Evolutionary conservation across 768 basidiomycete genomes (phyloP), one percentile per base, ranked within the genome.

Genomic region (Russula earlei): DNA sequence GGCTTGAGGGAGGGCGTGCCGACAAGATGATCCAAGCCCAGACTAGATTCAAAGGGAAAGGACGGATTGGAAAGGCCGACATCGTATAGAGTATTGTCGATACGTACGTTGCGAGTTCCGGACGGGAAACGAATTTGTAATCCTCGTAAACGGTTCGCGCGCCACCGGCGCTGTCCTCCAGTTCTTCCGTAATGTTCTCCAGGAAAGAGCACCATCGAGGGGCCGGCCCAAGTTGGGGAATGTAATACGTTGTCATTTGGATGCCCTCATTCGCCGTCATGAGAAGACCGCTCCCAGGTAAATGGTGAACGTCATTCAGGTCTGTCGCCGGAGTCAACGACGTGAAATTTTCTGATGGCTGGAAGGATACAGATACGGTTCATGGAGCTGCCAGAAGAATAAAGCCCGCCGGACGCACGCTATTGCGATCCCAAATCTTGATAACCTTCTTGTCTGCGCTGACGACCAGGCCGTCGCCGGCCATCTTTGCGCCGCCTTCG

Each of bases 151-250:
- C 80, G n/a, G 59, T 49, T 34, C 59, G 54, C 25, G 79, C 84
- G 53, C 81, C 84, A 34, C 76, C 77, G 9, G 79, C 83, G 65
- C 87, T 85, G 67, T 91, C 91, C 66, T 98, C 95, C 85, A 98
- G 85, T 67, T 99, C 96, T 69, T 99, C 96, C 0, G 96, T 98
- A 67, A 99, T 88, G 64, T 92, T 91, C 72, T 99, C 96, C 55
- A 99, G 82, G 83, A 99, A 99, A 66, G 85, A 85, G 34, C 91
- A 91, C 96, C 96, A 99, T 62, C 83, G 82, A 5, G 96, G 95
- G 10, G 96, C 96, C 3, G 94, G 93, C 0, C 96, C 96, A 12
- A 99, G 82, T 65, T 95, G 91, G 11, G 96, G 96, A 45, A 98
- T 84, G 67, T 92, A 98, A 70, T 90, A 98, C 5, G 87, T 84